Conservation (phyloP, 1,284 basidiomycete species). For the Papiliotrema fonsecae region DNA sequence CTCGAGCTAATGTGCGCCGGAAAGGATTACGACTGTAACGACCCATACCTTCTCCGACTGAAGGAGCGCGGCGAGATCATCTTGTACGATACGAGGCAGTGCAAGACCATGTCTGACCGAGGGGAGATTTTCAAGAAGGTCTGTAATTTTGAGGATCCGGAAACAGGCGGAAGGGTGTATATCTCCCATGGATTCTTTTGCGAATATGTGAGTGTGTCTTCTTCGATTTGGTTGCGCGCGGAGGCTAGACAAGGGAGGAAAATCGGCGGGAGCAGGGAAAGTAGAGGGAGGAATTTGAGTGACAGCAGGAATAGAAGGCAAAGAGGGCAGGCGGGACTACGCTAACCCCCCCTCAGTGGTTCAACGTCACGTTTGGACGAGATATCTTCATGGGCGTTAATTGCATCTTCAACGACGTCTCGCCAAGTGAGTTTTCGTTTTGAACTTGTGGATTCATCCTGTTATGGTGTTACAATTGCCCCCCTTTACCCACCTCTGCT, state of each 20-base stretch:
- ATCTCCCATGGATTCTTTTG: slow-evolving; percentile 11
- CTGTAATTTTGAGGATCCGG: slow-evolving; percentile 11
- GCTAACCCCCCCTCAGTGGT: slow-evolving; percentile 26
- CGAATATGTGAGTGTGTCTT: slow-evolving; percentile 32
- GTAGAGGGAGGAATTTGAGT: neutral
- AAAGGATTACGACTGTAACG: slow-evolving; percentile 28
- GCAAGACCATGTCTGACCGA: slow-evolving; percentile 13
- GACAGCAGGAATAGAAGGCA: neutral
- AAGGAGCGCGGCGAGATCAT: slow-evolving; percentile 13
- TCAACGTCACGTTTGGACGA: slow-evolving; percentile 41
- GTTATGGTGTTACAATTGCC: too few species aligned
- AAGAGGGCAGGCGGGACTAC: neutral
- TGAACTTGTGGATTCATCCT: too few species aligned
- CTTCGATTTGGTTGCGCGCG: neutral
- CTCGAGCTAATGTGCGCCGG: slow-evolving; percentile 30
- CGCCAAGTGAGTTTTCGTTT: slow-evolving; percentile 32
- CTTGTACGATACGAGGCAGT: slow-evolving; percentile 23
- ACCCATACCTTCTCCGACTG: slow-evolving; percentile 31
- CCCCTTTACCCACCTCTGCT: neutral
- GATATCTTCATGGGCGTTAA: slow-evolving; percentile 42
- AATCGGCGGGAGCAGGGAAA: neutral
- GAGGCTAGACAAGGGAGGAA: neutral
- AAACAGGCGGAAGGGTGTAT: slow-evolving; percentile 6
- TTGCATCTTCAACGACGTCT: slow-evolving; percentile 41
- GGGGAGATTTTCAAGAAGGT: slow-evolving; percentile 18